Conservation (phyloP, 192 early-diverging fungal species). For the Podila verticillata region DNA sequence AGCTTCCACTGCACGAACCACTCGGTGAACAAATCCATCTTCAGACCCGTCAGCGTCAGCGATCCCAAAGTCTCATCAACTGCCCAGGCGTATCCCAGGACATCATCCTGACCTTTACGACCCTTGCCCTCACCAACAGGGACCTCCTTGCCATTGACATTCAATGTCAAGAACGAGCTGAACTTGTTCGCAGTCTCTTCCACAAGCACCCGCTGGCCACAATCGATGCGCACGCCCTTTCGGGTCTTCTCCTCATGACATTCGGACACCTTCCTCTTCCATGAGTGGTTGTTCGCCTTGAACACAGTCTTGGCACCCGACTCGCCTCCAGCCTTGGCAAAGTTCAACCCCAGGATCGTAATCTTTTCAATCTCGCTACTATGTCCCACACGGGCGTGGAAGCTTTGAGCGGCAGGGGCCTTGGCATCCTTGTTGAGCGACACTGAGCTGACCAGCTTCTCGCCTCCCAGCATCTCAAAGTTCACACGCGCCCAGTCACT, state of each 20-base stretch:
- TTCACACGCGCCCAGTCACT: background rate
- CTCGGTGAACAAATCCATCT: conserved; percentile 25
- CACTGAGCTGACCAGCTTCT: conserved; percentile 22
- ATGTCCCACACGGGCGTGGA: conserved; percentile 6
- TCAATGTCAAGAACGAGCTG: conserved; percentile 2
- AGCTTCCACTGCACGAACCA: conserved; percentile 37
- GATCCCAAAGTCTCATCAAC: conserved; percentile 18
- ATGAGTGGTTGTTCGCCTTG: too few species aligned
- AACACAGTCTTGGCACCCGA: background rate
- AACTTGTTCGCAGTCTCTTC: background rate
- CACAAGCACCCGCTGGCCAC: background rate
- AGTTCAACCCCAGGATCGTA: conserved; percentile 37
- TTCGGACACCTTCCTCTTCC: too few species aligned
- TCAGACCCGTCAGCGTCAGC: conserved; percentile 28
- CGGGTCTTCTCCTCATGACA: background rate
- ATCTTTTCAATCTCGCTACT: conserved; percentile 24
- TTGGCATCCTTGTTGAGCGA: background rate
- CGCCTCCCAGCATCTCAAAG: conserved; percentile 8
- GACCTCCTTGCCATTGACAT: conserved; percentile 22
- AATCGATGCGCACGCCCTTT: background rate
- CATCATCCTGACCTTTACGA: conserved; percentile 15
- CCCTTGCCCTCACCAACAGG: conserved; percentile 12
- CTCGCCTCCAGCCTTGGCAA: conserved; percentile 8
- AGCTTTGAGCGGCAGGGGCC: background rate
- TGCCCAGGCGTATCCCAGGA: conserved; percentile 15